These are phyloP conservation scores for Magnaporthiopsis incrustans DNA, from an alignment of 2,329 filamentous ascomycete genomes.

Conservation along the genomic window DNA sequence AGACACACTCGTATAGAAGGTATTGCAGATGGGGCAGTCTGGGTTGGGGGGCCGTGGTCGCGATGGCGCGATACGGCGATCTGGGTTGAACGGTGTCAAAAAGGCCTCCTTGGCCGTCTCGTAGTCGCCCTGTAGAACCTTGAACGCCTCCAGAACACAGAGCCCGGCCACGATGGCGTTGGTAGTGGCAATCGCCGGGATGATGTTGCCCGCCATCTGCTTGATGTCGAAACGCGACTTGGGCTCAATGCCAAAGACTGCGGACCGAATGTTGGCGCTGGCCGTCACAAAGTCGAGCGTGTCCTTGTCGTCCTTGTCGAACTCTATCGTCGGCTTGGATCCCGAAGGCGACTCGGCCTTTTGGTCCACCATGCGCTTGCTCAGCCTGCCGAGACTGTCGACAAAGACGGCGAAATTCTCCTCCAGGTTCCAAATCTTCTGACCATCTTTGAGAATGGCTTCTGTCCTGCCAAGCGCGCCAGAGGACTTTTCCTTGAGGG, in stretches of 20 bases:
- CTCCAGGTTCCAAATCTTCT: conserved; percentile 69
- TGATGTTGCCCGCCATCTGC: conserved; percentile 99
- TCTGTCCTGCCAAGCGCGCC: conserved; percentile 43
- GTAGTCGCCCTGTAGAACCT: conserved; percentile 70
- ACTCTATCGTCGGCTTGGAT: conserved; percentile 62
- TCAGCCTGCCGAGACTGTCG: conserved; percentile 72
- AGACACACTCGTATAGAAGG: conserved; percentile 57
- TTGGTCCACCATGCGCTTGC: conserved; percentile 60
- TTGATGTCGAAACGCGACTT: conserved; percentile 96
- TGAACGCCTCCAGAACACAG: conserved; percentile 88
- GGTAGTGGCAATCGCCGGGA: conserved; percentile 94
- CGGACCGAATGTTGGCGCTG: conserved; percentile 80
- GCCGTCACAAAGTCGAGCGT: conserved; percentile 91
- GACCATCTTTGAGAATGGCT: conserved; percentile 55
- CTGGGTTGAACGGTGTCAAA: conserved; percentile 58
- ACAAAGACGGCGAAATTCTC: conserved; percentile 84
- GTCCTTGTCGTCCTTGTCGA: conserved; percentile 95
- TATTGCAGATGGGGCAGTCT: conserved; percentile 75
- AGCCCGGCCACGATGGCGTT: conserved; percentile 93
- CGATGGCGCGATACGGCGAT: conserved; percentile 52
- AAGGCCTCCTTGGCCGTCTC: conserved; percentile 75
- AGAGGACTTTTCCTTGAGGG: conserved; percentile 44
- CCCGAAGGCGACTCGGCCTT: conserved; percentile 39
- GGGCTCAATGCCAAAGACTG: conserved; percentile 78
- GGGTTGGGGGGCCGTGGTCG: conserved; percentile 60